Evolutionary conservation across 2,329 filamentous ascomycete species (phyloP), one percentile per base, ranked within the genome.

Genomic region (Blastomyces emzantsi): DNA sequence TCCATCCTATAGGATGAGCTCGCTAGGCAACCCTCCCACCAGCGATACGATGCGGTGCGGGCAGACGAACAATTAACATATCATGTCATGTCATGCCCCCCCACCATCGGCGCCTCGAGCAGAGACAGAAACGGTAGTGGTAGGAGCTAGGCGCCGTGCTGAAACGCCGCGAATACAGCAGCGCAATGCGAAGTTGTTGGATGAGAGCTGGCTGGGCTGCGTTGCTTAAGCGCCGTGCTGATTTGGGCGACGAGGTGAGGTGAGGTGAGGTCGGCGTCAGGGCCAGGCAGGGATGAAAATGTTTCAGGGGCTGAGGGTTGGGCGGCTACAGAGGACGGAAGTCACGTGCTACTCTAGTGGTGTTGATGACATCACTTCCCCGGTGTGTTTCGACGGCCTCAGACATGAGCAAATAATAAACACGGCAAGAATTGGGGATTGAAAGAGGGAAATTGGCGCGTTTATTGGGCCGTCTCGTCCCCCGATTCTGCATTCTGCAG

Each of bases 111-210:
- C 49, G 49, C 15, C 22, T 51, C 49, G 22, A 51, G 52, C 52
- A 19, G 9, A 28, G 28, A 3, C 30, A n/a, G n/a, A n/a, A n/a
- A n/a, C n/a, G n/a, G n/a, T n/a, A n/a, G n/a, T n/a, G n/a, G n/a
- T n/a, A n/a, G n/a, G n/a, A 67, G 39, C 63, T 66, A 65, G 64
- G 66, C 64, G 66, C 66, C 64, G 66, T 67, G 54, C 61, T 66
- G 62, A 66, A 62, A 54, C 51, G 47, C 36, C 36, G 47, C 47
- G 33, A 30, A 28, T 33, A 60, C 58, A 39, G 68, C 67, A 67
- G 69, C 63, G 59, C 55, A 62, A 69, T 69, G 68, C 68, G 67
- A 64, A 66, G 66, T 65, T 69, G 66, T 61, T 60, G 64, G 65
- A 66, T 67, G 70, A 68, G 69, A 70, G 70, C 28, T 69, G n/a